Evolutionary conservation across 225 moss, liverwort and hornwort genomes (phyloP).

Genomic region (Neckera pumila): DNA sequence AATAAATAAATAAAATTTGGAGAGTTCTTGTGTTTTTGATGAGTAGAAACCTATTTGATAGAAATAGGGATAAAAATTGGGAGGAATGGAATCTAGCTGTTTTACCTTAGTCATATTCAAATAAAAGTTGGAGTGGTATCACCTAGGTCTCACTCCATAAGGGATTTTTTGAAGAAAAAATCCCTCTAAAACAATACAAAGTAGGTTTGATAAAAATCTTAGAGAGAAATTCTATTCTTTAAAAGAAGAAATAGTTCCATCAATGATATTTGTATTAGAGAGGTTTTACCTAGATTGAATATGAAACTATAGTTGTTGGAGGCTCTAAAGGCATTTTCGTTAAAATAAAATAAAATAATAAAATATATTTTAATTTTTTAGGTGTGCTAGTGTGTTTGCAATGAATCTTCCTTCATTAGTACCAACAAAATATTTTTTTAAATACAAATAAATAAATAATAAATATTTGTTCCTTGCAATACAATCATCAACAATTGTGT

Average conservation of each 20-base stretch:
- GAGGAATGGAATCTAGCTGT: neutral
- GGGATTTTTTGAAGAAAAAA: too few species aligned
- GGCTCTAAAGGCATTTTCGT: rapidly evolving
- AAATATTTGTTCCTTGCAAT: neutral
- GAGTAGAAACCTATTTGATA: neutral
- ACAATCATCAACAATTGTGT: rapidly evolving
- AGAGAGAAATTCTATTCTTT: too few species aligned
- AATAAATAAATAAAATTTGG: neutral
- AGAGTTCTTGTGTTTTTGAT: neutral
- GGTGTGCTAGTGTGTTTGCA: too few species aligned
- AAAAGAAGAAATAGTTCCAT: too few species aligned
- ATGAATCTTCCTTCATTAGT: rapidly evolving
- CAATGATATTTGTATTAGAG: too few species aligned
- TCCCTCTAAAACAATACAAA: neutral
- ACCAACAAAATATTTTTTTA: neutral
- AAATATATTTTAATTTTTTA: rapidly evolving
- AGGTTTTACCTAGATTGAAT: too few species aligned
- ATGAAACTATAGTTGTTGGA: too few species aligned
- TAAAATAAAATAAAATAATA: neutral
- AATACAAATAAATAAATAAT: neutral
- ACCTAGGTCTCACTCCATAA: neutral
- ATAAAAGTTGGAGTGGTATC: neutral
- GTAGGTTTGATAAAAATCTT: neutral
- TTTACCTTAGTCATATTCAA: neutral
- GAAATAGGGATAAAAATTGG: neutral